phyloP scores from a whole-genome alignment of 148 eudicot genomes.

The Rhododendron simsii region DNA sequence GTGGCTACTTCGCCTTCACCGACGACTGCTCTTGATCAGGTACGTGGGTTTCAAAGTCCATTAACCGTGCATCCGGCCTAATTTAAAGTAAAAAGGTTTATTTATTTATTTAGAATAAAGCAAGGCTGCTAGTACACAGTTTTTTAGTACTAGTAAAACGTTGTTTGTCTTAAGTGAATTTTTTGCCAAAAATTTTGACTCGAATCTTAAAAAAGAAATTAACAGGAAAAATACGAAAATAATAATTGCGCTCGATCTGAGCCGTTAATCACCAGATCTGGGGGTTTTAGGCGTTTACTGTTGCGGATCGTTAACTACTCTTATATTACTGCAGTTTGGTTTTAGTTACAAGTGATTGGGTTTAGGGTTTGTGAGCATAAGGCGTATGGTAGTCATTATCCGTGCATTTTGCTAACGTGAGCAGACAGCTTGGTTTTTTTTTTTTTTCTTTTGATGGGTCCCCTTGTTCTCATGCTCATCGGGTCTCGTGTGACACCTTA shows the following conservation, averaged over 20 bases:
- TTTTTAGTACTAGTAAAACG: too few relatives aligned
- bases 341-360: not conserved
- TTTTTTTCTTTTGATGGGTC: not conserved
- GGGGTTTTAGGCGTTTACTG: not conserved
- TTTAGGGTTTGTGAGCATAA: not conserved
- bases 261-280: not conserved
- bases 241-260: not conserved
- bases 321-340: not conserved
- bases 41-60: conserved; percentile 1
- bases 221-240: too few relatives aligned
- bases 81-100: too few relatives aligned
- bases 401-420: not conserved
- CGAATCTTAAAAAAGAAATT: too few relatives aligned
- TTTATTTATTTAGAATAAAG: too few relatives aligned
- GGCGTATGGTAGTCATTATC: not conserved
- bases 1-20: conserved; percentile 31
- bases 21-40: conserved; percentile 36
- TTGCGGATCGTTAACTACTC: not conserved
- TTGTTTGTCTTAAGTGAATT: too few relatives aligned
- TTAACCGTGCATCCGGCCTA: not conserved
- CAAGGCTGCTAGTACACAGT: too few relatives aligned
- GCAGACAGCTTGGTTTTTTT: not conserved
- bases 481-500: not conserved
- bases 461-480: not conserved
- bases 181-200: too few relatives aligned